Evolutionary conservation across 805 yeast species (phyloP), one percentile per base, ranked within the genome.

Genomic region (Candida silvicultrix): DNA sequence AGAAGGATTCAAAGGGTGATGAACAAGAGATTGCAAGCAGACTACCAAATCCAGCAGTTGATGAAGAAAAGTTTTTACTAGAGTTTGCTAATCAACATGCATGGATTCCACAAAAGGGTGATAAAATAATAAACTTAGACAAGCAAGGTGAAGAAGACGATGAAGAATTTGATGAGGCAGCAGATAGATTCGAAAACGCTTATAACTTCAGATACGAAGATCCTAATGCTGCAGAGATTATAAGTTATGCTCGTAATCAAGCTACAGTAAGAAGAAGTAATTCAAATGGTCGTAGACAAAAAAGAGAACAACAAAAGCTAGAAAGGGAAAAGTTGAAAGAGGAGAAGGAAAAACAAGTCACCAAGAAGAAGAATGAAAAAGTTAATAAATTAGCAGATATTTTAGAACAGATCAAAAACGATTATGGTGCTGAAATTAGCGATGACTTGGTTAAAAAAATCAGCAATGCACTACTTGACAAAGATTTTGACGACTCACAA

Each of bases 171-270:
- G 97, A 92, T 42, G 86, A 88, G 38, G 94, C 95, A 2, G 97
- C 85, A 6, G 99, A 94, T 56, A 71, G 80, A 58, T 89, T 88
- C 57, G 99, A 94, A 65, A 80, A 81, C 51, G 97, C 96, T 0
- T 92, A 90, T 68, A 94, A 94, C 60, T 92, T 92, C 74, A 78
- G 99, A 62, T 94, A 78, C 63, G 99, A 94, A 66, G 97, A 90
- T 58, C 89, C 96, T 15, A 80, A 81, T 53, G 77, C 96, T 7
- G 88, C 92, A 0, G 97, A 92, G 58, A 87, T 94, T 64, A 84
- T 90, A 18, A 84, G 95, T 16, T 94, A 92, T 69, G 97, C 98
- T 2, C 89, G 99, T 77, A 83, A 73, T 38, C 97, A 89, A 66
- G 95, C 94, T 21, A 89, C 98, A 0, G 74, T 89, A 60, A 82